Conservation (phyloP, 1,284 basidiomycete species). For the Ustilago loliicola region DNA sequence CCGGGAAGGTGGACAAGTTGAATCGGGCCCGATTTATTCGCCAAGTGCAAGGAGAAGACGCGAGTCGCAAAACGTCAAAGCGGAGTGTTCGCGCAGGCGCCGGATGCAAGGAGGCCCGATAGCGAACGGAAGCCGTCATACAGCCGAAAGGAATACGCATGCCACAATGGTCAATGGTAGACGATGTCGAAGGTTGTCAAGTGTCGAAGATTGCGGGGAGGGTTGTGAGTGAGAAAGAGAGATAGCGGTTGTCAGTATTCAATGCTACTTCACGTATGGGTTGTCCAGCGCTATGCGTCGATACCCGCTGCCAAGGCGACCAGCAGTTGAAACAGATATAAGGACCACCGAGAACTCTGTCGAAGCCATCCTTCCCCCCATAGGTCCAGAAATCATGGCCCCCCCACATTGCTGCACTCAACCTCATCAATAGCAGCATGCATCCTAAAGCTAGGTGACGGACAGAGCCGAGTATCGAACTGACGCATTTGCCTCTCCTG, state of each 20-base stretch:
- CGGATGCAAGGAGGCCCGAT: constrained; percentile 33
- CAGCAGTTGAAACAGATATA: not conserved
- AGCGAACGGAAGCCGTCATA: constrained; percentile 9
- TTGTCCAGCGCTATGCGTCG: not conserved
- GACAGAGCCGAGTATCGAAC: not conserved
- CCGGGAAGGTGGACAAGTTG: not conserved
- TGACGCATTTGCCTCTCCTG: constrained; percentile 1
- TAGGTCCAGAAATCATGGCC: not conserved
- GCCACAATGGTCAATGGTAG: not conserved
- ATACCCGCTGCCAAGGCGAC: not conserved
- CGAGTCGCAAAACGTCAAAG: constrained; percentile 13
- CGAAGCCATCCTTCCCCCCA: not conserved
- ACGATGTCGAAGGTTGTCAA: not conserved
- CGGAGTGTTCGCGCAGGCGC: constrained; percentile 18
- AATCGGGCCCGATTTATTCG: constrained; percentile 25
- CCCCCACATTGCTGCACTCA: not conserved
- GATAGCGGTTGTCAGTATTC: not conserved
- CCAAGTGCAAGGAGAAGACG: constrained; percentile 7
- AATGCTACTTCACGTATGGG: not conserved
- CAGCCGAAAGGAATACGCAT: constrained; percentile 26
- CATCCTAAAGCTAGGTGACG: not conserved
- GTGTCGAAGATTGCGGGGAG: not conserved
- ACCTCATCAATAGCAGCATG: not conserved
- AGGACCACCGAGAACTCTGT: not conserved
- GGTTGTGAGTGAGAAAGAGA: not conserved